These are phyloP conservation scores for Aspergillus cavernicola DNA, from an alignment of 495 filamentous ascomycete genomes.

Conservation along the genomic window DNA sequence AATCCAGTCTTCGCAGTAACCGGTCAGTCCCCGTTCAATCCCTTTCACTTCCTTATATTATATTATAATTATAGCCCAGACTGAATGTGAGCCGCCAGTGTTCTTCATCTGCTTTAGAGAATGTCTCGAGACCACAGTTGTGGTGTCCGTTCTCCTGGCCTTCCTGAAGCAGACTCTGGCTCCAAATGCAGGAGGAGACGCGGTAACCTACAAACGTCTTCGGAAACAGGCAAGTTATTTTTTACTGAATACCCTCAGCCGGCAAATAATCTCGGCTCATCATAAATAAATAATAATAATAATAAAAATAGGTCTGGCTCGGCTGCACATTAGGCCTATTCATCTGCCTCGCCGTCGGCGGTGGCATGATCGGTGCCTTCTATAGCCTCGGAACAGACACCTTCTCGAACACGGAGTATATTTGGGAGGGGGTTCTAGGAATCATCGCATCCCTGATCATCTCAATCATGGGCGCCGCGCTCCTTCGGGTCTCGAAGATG, in stretches of 20 bases:
- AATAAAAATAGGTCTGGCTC: conserved; percentile 74
- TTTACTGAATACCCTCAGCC: too few relatives aligned
- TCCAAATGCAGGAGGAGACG: conserved; percentile 44
- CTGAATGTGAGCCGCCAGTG: too few relatives aligned
- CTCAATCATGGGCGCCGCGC: conserved; percentile 69
- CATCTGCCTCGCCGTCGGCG: conserved; percentile 65
- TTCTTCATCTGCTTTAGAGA: conserved; percentile 90
- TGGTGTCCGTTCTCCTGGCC: conserved; percentile 77
- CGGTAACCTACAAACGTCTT: not conserved
- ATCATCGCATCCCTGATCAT: conserved; percentile 74
- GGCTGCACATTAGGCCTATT: conserved; percentile 61
- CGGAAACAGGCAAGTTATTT: too few relatives aligned
- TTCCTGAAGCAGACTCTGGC: conserved; percentile 78
- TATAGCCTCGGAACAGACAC: conserved; percentile 64
- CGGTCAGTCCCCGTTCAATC: too few relatives aligned
- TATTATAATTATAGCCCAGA: too few relatives aligned
- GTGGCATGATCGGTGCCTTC: conserved; percentile 74
- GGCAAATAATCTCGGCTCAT: too few relatives aligned
- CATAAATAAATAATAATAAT: too few relatives aligned
- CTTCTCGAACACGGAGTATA: conserved; percentile 63
- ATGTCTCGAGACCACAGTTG: conserved; percentile 73
- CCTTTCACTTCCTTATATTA: too few relatives aligned
- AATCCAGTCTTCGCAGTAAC: too few relatives aligned
- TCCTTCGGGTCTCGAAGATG: conserved; percentile 78
- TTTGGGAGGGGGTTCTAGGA: conserved; percentile 75